These are phyloP conservation scores for Bipolaris bicolor DNA, from an alignment of 2,329 filamentous ascomycete genomes.

Conservation along the genomic window DNA sequence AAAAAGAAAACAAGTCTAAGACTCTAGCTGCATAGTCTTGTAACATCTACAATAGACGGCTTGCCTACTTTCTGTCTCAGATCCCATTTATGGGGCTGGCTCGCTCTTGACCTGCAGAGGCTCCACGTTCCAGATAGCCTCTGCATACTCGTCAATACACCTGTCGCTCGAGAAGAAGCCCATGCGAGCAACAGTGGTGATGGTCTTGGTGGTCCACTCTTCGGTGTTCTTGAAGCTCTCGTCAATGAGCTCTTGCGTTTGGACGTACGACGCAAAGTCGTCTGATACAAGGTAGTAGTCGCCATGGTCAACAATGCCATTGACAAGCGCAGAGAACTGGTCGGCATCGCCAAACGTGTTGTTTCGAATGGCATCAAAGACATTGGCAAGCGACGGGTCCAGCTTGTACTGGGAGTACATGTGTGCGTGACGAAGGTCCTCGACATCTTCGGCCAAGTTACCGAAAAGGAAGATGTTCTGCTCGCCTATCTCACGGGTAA, in stretches of 20 bases:
- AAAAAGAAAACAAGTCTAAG: constrained; percentile 2
- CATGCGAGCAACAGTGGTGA: constrained; percentile 88
- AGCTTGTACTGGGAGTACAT: constrained; percentile 80
- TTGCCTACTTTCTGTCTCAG: neutral
- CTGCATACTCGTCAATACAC: constrained; percentile 96
- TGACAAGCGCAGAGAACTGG: constrained; percentile 81
- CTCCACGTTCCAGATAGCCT: constrained; percentile 96
- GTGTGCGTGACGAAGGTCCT: constrained; percentile 90
- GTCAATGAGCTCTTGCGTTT: constrained; percentile 90
- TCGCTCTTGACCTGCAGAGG: constrained; percentile 63
- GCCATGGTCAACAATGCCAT: constrained; percentile 86
- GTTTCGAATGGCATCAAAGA: constrained; percentile 82
- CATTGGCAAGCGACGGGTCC: constrained; percentile 76
- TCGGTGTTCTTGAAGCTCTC: constrained; percentile 91
- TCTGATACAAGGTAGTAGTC: constrained; percentile 98
- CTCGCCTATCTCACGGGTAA: constrained; percentile 94
- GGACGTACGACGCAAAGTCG: constrained; percentile 93
- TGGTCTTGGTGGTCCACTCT: constrained; percentile 89
- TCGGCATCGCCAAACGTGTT: constrained; percentile 80
- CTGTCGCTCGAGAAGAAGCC: constrained; percentile 96
- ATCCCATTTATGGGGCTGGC: constrained; percentile 22
- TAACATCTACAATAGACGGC: constrained; percentile 1
- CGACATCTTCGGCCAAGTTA: constrained; percentile 93
- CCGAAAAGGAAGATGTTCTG: constrained; percentile 99
- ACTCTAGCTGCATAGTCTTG: constrained; percentile 7